phyloP scores from a whole-genome alignment of 1,284 basidiomycete genomes.

The Fereydounia khargensis region DNA sequence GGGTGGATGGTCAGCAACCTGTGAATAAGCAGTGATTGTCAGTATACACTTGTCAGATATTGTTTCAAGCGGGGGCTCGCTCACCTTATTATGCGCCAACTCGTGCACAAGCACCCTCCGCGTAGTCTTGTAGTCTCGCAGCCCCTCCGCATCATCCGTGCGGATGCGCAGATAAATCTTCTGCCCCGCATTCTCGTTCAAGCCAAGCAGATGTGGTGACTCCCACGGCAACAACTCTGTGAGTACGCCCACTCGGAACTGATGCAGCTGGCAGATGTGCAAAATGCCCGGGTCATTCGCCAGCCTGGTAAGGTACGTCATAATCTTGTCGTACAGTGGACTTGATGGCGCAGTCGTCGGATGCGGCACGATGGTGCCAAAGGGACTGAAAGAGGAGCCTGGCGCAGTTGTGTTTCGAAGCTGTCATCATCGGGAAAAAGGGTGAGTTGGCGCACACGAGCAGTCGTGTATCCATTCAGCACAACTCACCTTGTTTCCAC shows the following conservation, averaged over 20 bases:
- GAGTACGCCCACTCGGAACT: slow-evolving; percentile 34
- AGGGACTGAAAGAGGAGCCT: slow-evolving; percentile 13
- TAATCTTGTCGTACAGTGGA: slow-evolving; percentile 19
- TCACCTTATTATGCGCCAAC: slow-evolving; percentile 43
- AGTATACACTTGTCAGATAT: background rate
- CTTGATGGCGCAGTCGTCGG: slow-evolving; percentile 11
- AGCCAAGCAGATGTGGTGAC: slow-evolving; percentile 40
- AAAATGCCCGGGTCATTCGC: slow-evolving; percentile 40
- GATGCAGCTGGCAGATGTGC: slow-evolving; percentile 44
- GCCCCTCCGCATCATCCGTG: slow-evolving; percentile 44
- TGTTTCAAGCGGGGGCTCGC: no score
- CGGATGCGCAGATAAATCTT: slow-evolving; percentile 43
- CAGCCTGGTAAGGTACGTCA: slow-evolving; percentile 30
- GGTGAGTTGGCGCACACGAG: no score
- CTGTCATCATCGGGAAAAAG: background rate
- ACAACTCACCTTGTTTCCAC: slow-evolving; percentile 19
- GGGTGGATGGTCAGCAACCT: slow-evolving; percentile 42
- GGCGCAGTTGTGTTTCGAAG: slow-evolving; percentile 22
- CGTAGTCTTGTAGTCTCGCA: slow-evolving; percentile 48
- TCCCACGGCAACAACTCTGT: slow-evolving; percentile 51
- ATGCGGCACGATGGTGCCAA: slow-evolving; percentile 30
- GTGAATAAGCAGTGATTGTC: no score
- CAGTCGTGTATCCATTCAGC: no score
- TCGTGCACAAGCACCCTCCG: slow-evolving; percentile 49
- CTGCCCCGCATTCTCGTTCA: slow-evolving; percentile 50